Conservation (phyloP, 2,329 filamentous ascomycete genomes). For the Mollisiaceae sp. region DNA sequence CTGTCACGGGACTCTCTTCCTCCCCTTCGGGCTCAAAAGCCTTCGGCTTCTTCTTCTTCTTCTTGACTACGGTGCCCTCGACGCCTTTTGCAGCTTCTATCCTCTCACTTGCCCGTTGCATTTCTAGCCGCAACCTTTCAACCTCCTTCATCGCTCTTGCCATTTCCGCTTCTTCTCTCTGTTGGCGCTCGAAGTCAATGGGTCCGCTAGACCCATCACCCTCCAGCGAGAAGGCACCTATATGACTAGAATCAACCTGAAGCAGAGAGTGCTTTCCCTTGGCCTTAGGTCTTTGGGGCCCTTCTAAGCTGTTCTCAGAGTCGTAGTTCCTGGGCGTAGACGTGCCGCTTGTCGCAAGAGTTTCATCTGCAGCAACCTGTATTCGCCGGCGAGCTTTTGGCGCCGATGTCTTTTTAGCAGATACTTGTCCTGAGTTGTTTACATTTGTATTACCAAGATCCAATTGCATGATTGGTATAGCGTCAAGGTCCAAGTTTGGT, state of each 20-base stretch:
- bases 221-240: conserved; percentile 74
- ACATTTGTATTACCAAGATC: conserved; percentile 65
- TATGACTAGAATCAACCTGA: conserved; percentile 84
- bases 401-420: conserved; percentile 43
- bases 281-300: conserved; percentile 54
- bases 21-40: conserved; percentile 39
- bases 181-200: conserved; percentile 68
- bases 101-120: conserved; percentile 81
- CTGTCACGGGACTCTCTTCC: conserved; percentile 19
- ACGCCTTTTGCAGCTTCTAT: conserved; percentile 74
- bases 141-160: conserved; percentile 86
- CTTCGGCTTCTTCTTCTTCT: conserved; percentile 61
- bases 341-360: conserved; percentile 59
- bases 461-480: conserved; percentile 94
- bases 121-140: conserved; percentile 83
- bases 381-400: conserved; percentile 62
- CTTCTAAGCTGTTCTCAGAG: conserved; percentile 58
- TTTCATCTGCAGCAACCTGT: conserved; percentile 76
- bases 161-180: conserved; percentile 87
- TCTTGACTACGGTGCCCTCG: conserved; percentile 67
- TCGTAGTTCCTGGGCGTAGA: conserved; percentile 58
- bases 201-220: conserved; percentile 47
- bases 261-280: conserved; percentile 70
- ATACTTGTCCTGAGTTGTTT: conserved; percentile 36
- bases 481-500: conserved; percentile 85